Evolutionary conservation across 352 stramenopile genomes (phyloP).

Genomic region (Pythium volutum): DNA sequence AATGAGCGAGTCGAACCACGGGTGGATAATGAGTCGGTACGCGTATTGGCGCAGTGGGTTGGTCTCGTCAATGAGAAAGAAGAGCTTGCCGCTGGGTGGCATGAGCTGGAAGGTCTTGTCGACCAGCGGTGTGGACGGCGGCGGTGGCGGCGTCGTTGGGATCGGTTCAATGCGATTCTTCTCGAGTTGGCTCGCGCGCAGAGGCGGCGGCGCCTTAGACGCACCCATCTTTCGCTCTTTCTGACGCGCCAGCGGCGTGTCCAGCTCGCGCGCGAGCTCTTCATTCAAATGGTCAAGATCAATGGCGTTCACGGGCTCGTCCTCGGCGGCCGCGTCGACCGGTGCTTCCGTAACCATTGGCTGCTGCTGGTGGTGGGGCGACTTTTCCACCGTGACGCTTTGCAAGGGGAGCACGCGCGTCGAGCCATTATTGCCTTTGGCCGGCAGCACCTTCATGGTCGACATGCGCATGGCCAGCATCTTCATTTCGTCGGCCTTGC

Average conservation of each 20-base stretch:
- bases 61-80: constrained; percentile 52
- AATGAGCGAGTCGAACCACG: constrained; percentile 78
- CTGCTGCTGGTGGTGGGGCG: background rate
- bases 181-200: constrained; percentile 1
- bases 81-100: constrained; percentile 24
- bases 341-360: background rate
- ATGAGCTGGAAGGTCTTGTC: constrained; percentile 9
- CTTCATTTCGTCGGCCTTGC: constrained; percentile 51
- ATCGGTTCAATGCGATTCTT: constrained; percentile 13
- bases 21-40: constrained; percentile 56
- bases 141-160: too few species aligned
- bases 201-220: constrained; percentile 5
- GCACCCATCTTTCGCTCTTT: constrained; percentile 12
- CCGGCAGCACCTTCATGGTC: constrained; percentile 48
- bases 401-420: background rate
- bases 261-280: constrained; percentile 37
- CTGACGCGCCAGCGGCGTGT: constrained; percentile 2
- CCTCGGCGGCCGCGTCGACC: constrained; percentile 10
- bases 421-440: background rate
- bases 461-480: constrained; percentile 57
- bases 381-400: background rate
- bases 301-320: constrained; percentile 26
- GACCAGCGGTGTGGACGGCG: background rate
- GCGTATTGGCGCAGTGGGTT: constrained; percentile 38
- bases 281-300: constrained; percentile 33